Evolutionary conservation across 192 early-diverging fungal genomes (phyloP).

Genomic region (Coemansia sp.): DNA sequence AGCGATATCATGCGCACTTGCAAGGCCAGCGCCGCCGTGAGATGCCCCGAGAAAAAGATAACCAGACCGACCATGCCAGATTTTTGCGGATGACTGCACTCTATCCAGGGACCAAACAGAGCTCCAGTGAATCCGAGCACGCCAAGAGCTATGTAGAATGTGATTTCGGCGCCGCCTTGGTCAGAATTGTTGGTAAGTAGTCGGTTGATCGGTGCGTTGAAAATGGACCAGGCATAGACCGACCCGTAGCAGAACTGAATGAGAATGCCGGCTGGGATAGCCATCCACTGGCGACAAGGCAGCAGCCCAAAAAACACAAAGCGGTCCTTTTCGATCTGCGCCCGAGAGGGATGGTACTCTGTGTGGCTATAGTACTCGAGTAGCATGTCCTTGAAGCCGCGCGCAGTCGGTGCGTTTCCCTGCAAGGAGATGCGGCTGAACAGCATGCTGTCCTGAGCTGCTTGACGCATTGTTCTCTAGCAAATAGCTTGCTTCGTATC

Average conservation of each 20-base stretch:
- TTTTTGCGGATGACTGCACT: slow-evolving; percentile 57
- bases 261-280: slow-evolving; percentile 58
- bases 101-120: slow-evolving; percentile 61
- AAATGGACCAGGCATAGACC: slow-evolving; percentile 66
- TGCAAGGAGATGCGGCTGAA: slow-evolving; percentile 43
- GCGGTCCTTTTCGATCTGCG: slow-evolving; percentile 36
- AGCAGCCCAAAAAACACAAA: slow-evolving; percentile 52
- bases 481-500: not conserved
- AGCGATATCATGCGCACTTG: slow-evolving; percentile 57
- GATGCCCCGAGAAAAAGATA: slow-evolving; percentile 56
- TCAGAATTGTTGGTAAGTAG: slow-evolving; percentile 33
- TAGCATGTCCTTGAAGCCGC: slow-evolving; percentile 17
- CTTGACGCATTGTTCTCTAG: slow-evolving; percentile 1
- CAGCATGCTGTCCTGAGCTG: slow-evolving; percentile 35
- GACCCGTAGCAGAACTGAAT: slow-evolving; percentile 66
- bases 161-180: slow-evolving; percentile 54
- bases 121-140: slow-evolving; percentile 59
- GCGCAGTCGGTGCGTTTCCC: slow-evolving; percentile 8
- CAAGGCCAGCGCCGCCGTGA: slow-evolving; percentile 58
- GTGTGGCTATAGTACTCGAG: slow-evolving; percentile 50
- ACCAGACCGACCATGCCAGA: slow-evolving; percentile 50
- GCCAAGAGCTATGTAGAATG: slow-evolving; percentile 63
- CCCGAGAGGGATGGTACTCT: slow-evolving; percentile 31
- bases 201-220: slow-evolving; percentile 60
- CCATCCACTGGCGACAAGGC: slow-evolving; percentile 57